Evolutionary conservation across 208 protist species (phyloP).

Genomic region (Herpetomonas samuelpessoai): DNA sequence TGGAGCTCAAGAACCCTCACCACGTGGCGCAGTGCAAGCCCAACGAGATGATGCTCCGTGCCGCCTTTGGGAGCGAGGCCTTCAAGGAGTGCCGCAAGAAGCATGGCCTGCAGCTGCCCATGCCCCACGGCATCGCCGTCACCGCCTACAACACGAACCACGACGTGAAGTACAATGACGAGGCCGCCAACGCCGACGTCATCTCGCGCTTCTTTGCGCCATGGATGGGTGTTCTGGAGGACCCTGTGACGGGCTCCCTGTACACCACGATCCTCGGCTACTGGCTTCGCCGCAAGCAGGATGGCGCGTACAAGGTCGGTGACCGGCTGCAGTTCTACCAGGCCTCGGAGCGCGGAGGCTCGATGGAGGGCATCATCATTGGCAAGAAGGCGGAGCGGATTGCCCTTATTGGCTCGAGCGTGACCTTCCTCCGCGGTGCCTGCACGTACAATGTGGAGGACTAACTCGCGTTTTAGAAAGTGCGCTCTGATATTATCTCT

Average conservation of each 20-base stretch:
- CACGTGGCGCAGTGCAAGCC: constrained; percentile 37
- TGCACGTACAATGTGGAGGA: constrained; percentile 58
- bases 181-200: constrained; percentile 29
- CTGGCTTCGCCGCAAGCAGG: constrained; percentile 46
- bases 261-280: constrained; percentile 43
- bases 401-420: constrained; percentile 44
- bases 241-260: constrained; percentile 60
- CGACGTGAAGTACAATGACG: constrained; percentile 13
- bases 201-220: constrained; percentile 74
- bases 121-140: constrained; percentile 29
- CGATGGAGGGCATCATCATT: constrained; percentile 40
- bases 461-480: no score
- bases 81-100: constrained; percentile 27
- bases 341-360: constrained; percentile 50
- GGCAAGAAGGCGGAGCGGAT: constrained; percentile 60
- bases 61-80: constrained; percentile 22
- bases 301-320: constrained; percentile 39
- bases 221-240: constrained; percentile 58
- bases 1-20: constrained; percentile 24
- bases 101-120: constrained; percentile 25
- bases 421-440: constrained; percentile 63
- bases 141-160: constrained; percentile 33
- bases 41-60: constrained; percentile 16
- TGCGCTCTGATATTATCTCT: no score
- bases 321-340: constrained; percentile 60